These are phyloP conservation scores for Citrus unshiu DNA, from an alignment of 345 rosid genomes.

Conservation along the genomic window DNA sequence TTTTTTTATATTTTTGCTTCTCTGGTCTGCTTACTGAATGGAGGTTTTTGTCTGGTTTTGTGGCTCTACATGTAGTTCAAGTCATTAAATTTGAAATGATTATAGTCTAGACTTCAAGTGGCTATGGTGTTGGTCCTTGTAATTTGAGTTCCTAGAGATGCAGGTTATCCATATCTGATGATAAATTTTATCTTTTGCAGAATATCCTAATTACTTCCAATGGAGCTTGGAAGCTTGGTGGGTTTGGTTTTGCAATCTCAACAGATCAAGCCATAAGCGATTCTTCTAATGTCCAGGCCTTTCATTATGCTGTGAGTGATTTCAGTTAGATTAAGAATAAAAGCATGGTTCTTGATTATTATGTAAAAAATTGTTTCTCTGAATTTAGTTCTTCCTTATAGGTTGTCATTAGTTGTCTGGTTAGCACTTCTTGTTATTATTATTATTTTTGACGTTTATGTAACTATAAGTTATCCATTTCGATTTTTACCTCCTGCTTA, in stretches of 20 bases:
- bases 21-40: neutral
- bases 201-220: slow-evolving; percentile 78
- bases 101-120: neutral
- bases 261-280: slow-evolving; percentile 55
- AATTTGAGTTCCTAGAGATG: neutral
- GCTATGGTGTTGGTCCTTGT: neutral
- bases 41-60: neutral
- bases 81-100: neutral
- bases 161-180: neutral
- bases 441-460: neutral
- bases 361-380: neutral
- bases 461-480: neutral
- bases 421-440: neutral
- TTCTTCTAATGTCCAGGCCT: slow-evolving; percentile 51
- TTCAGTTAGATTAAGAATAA: slow-evolving; percentile 4
- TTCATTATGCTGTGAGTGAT: slow-evolving; percentile 83
- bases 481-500: neutral
- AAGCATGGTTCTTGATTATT: too few species aligned
- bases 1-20: too few species aligned
- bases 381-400: neutral
- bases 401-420: neutral
- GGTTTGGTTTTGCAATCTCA: slow-evolving; percentile 85
- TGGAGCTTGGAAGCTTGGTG: slow-evolving; percentile 99
- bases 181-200: slow-evolving; percentile 36
- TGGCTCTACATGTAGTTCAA: neutral